Percentiles rank a stretch among this genome's conserved stretches.
Evolutionary conservation across 768 basidiomycete species (phyloP).

Genomic region (Kockovaella imperatae): DNA sequence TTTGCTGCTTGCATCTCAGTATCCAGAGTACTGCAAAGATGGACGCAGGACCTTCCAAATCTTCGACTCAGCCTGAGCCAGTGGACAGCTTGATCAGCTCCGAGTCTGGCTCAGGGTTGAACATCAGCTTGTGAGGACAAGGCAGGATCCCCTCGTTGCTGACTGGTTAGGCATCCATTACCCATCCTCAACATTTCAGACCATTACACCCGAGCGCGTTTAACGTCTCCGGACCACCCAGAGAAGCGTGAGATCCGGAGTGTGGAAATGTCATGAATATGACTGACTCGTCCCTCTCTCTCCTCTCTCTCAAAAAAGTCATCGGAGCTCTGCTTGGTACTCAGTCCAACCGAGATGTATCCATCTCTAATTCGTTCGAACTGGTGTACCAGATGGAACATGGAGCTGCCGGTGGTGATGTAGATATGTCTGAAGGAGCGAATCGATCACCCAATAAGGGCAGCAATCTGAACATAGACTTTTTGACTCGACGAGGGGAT

Average conservation of each 20-base stretch:
- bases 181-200: constrained; percentile 96
- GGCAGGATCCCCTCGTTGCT: background rate
- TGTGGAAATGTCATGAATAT: constrained; percentile 44
- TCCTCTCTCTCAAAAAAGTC: too few relatives aligned
- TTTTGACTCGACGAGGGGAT: constrained; percentile 71
- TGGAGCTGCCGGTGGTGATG: constrained; percentile 49
- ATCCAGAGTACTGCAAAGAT: background rate
- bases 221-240: constrained; percentile 57
- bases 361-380: constrained; percentile 96
- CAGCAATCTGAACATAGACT: constrained; percentile 54
- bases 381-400: constrained; percentile 56
- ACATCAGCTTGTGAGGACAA: constrained; percentile 25
- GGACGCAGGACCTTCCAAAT: background rate
- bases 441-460: background rate
- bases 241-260: constrained; percentile 18
- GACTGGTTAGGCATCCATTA: constrained; percentile 70
- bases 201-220: constrained; percentile 71
- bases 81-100: background rate
- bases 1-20: background rate
- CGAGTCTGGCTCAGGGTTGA: constrained; percentile 16
- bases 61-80: background rate
- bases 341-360: constrained; percentile 86
- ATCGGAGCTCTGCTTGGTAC: constrained; percentile 89
- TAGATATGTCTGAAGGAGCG: constrained; percentile 37
- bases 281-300: background rate